These are phyloP conservation scores for Berberis thunbergii DNA, from an alignment of 164 flowering plant species.

Conservation along the genomic window DNA sequence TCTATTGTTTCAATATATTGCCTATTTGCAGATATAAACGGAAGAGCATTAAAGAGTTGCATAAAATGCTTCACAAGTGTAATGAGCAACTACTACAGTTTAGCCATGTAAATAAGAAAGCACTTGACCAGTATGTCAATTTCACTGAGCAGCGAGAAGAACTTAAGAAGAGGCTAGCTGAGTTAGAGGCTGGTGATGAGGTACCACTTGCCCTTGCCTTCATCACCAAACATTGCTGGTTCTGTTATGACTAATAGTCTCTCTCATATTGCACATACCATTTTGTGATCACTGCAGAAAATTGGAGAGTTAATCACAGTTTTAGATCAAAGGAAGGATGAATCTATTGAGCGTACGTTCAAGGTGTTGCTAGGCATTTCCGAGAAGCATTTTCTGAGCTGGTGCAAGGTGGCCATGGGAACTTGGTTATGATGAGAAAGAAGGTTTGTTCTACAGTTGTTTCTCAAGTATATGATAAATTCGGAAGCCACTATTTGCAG, in stretches of 20 bases:
- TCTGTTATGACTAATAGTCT: no score
- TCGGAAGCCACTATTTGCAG: no score
- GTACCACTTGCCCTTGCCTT: no score
- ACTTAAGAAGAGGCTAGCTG: neutral
- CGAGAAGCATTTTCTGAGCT: neutral
- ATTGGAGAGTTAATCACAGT: neutral
- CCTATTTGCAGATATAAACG: conserved; percentile 23
- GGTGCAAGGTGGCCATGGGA: neutral
- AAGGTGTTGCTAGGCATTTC: neutral
- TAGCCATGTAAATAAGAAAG: conserved; percentile 3
- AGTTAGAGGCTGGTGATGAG: neutral
- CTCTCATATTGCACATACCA: no score
- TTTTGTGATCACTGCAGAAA: no score
- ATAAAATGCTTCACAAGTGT: conserved; percentile 90
- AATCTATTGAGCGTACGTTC: neutral
- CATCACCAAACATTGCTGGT: no score
- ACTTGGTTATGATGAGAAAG: conserved; percentile 1
- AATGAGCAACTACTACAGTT: conserved; percentile 23
- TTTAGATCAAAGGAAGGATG: conserved; percentile 1
- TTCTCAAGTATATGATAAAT: neutral
- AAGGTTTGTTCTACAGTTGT: neutral
- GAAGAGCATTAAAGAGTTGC: conserved; percentile 33
- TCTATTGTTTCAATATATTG: conserved; percentile 1
- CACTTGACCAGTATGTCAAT: conserved; percentile 1
- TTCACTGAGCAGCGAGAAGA: conserved; percentile 5